Evolutionary conservation across 495 filamentous ascomycete species (phyloP), one percentile per base, ranked within the genome.

Genomic region (Collariella sp.): DNA sequence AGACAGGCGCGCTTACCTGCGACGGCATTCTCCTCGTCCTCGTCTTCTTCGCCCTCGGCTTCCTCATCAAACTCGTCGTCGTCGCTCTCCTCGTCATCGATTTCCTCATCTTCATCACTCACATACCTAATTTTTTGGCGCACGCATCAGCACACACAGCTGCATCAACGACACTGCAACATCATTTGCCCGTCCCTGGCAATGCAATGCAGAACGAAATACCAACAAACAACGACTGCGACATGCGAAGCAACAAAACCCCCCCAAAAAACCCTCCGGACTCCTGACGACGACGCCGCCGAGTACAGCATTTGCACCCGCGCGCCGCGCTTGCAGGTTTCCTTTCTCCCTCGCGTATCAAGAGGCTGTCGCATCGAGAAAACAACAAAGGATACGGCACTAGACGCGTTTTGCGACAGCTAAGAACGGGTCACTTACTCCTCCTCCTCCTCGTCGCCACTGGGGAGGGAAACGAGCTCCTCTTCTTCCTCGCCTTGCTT

Each of bases 401-500:
- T 22, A 38, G 38, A 34, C 34, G 38, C 41, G 35, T 38, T 47
- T 49, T 46, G 54, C 46, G 46, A 63, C 40, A 50, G 49, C 11
- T 15, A 44, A 57, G 50, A 41, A 20, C n/a, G n/a, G n/a, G 26
- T 11, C 7, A 69, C 75, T 72, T 72, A 78, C 75, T 78, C 75
- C 58, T 77, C 75, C 50, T 78, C 75, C 62, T 78, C 75, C 59
- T 78, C 75, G 29, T 72, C 72, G 45, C 62, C 74, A 48, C 72
- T 72, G 47, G 75, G 75, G 49, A 78, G 72, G 43, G 75, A 72
- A 59, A 78, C 73, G 40, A 78, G 75, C 71, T 78, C 74, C 50
- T 78, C 75, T 56, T 76, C 73, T 56, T 76, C 73, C 59, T 76
- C 71, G 23, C 76, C 73, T 34, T 74, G 71, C 67, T 75, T 75